A percentile compares a stretch with the other conserved stretches of the same genome.
Evolutionary conservation across 1,139 yeast species (phyloP).

Genomic region (Meyerozyma carpophila): DNA sequence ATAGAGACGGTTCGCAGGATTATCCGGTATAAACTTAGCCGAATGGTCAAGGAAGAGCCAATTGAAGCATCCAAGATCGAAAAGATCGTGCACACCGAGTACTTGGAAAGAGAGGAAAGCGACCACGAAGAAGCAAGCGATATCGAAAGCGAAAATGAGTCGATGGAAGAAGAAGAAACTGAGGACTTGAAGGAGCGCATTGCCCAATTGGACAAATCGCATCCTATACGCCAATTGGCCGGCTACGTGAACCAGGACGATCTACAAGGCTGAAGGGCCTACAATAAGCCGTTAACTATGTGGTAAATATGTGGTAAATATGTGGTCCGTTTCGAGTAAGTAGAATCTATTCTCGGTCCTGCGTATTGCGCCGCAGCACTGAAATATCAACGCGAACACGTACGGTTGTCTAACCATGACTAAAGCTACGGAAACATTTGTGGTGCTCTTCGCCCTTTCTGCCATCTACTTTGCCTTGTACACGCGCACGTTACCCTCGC

Average conservation of each 20-base stretch:
- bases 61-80: slow-evolving; percentile 37
- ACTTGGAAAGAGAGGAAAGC: slow-evolving; percentile 25
- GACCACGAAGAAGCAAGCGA: slow-evolving; percentile 13
- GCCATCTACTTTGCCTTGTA: slow-evolving; percentile 53
- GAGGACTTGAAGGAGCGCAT: slow-evolving; percentile 15
- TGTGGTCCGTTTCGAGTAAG: too few relatives aligned
- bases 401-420: slow-evolving; percentile 42
- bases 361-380: too few relatives aligned
- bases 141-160: slow-evolving; percentile 12
- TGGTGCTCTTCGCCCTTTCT: slow-evolving; percentile 40
- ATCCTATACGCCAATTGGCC: slow-evolving; percentile 1
- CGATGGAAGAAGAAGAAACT: slow-evolving; percentile 15
- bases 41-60: slow-evolving; percentile 42
- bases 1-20: slow-evolving; percentile 62
- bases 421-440: slow-evolving; percentile 59
- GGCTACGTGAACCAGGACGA: slow-evolving; percentile 3
- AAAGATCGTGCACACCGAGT: slow-evolving; percentile 37
- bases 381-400: not conserved
- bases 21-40: slow-evolving; percentile 65
- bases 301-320: too few relatives aligned
- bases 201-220: slow-evolving; percentile 13
- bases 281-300: too few relatives aligned
- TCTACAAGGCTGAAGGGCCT: not conserved
- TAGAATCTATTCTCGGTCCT: too few relatives aligned
- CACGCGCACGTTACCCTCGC: slow-evolving; percentile 52